Evolutionary conservation across 257 asterid species (phyloP).

Genomic region (Penstemon davidsonii): DNA sequence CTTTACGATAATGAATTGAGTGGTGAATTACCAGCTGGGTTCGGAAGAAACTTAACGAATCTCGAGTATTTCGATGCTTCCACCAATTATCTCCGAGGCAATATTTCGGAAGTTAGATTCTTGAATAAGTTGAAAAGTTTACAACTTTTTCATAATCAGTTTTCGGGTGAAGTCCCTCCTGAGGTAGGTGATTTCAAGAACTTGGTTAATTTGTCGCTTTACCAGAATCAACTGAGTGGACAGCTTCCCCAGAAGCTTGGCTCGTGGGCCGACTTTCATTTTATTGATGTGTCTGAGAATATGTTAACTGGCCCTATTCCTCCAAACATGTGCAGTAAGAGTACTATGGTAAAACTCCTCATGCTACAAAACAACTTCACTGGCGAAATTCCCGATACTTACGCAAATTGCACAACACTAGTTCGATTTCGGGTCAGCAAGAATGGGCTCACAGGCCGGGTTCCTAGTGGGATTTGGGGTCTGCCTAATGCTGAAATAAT

Average conservation of each 20-base stretch:
- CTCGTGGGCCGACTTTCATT: conserved; percentile 62
- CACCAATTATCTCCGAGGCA: conserved; percentile 53
- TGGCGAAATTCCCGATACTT: conserved; percentile 69
- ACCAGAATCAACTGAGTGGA: conserved; percentile 64
- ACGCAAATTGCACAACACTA: conserved; percentile 54
- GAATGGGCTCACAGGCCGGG: conserved; percentile 62
- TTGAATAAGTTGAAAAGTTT: conserved; percentile 57
- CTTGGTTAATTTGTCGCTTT: conserved; percentile 65
- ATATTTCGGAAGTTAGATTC: conserved; percentile 53
- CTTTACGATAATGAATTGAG: conserved; percentile 49
- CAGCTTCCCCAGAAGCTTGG: conserved; percentile 69
- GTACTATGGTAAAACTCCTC: conserved; percentile 56
- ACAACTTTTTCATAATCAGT: conserved; percentile 61
- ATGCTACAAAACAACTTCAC: conserved; percentile 68
- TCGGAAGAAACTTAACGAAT: conserved; percentile 51
- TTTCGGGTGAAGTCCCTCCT: conserved; percentile 68
- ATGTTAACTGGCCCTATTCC: conserved; percentile 71
- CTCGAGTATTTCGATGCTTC: conserved; percentile 82
- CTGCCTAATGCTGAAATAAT: conserved; percentile 51
- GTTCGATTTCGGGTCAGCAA: conserved; percentile 64
- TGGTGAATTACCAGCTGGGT: conserved; percentile 74
- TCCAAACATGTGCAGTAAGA: conserved; percentile 83
- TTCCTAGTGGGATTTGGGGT: conserved; percentile 82
- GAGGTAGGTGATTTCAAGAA: conserved; percentile 72
- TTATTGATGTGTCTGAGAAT: conserved; percentile 77